These are phyloP conservation scores for Termitomyces sp. DNA, from an alignment of 768 basidiomycete genomes.

Conservation along the genomic window DNA sequence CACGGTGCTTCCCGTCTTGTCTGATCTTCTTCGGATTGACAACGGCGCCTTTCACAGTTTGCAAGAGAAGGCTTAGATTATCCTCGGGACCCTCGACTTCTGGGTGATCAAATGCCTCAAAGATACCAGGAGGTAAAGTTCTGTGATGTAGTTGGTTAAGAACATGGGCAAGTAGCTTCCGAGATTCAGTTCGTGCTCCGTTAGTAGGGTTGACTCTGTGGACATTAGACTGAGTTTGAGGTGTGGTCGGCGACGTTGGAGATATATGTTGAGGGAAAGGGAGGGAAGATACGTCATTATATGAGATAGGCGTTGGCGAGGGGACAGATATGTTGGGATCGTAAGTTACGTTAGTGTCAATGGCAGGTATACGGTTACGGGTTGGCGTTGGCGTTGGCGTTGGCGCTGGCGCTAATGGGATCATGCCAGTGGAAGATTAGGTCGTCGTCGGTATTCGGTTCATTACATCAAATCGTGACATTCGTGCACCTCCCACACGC, in stretches of 20 bases:
- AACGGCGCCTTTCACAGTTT: conserved; percentile 38
- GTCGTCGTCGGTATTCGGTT: background rate
- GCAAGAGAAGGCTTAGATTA: conserved; percentile 35
- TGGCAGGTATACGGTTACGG: conserved; percentile 4
- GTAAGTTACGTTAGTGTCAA: conserved; percentile 3
- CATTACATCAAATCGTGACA: background rate
- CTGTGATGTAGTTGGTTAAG: conserved; percentile 58
- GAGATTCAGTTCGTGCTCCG: conserved; percentile 53
- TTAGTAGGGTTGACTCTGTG: conserved; percentile 21
- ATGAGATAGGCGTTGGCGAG: conserved; percentile 3
- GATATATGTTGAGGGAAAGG: conserved; percentile 15
- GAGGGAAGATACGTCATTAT: conserved; percentile 16
- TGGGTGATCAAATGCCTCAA: conserved; percentile 30
- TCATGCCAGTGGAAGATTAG: background rate
- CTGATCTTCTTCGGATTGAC: conserved; percentile 29
- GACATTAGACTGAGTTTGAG: conserved; percentile 8
- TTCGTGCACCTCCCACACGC: background rate
- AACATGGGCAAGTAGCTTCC: conserved; percentile 63
- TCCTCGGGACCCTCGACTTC: conserved; percentile 20
- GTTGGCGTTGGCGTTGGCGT: background rate
- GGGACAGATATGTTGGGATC: conserved; percentile 8
- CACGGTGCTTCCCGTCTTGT: conserved; percentile 16
- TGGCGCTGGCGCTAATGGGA: background rate
- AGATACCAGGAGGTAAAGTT: conserved; percentile 45
- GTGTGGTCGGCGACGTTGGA: conserved; percentile 17